Evolutionary conservation across 257 asterid genomes (phyloP), one percentile per base, ranked within the genome.

Genomic region (Nicotiana tomentosiformis): DNA sequence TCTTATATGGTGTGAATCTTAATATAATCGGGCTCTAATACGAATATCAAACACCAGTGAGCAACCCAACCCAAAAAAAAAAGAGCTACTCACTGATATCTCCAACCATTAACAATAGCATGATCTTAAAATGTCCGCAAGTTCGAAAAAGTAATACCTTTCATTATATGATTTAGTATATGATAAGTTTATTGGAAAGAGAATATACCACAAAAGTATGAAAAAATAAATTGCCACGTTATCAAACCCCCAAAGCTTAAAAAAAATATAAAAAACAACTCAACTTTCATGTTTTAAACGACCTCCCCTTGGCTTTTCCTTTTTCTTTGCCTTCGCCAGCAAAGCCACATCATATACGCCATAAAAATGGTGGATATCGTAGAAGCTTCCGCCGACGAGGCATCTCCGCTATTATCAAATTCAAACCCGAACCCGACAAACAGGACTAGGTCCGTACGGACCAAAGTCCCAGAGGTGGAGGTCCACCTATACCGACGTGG

Each of bases 401-500:
- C 80, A 37, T 53, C 58, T 53, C 84, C 80, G 51, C 43, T 82
- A 20, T 17, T 68, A 18, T 56, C 69, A 9, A 82, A 53, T 69
- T 4, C 29, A 15, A 76, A 53, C 37, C 60, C 69, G 66, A 32
- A 18, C 57, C 16, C 62, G 84, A 76, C 9, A 39, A 76, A 76
- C 64, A 58, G 43, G 5, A 14, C 62, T 15, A 51, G 80, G n/a
- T 76, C 46, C 80, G 70, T 35, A 35, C 3, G 16, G 12, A 16
- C 81, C 43, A 37, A 82, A 43, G 84, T 82, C 2, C 84, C 84
- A 55, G 81, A 82, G 39, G 74, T 82, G 84, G 81, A 82, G 66
- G 78, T 82, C 37, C 70, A 70, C 72, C 81, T 82, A 0, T 82
- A 56, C 81, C 81, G 81, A 61, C 81, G 80, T 57, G 84, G 81